Conservation (phyloP, 768 basidiomycete species). For the Lactarius evosmus region DNA sequence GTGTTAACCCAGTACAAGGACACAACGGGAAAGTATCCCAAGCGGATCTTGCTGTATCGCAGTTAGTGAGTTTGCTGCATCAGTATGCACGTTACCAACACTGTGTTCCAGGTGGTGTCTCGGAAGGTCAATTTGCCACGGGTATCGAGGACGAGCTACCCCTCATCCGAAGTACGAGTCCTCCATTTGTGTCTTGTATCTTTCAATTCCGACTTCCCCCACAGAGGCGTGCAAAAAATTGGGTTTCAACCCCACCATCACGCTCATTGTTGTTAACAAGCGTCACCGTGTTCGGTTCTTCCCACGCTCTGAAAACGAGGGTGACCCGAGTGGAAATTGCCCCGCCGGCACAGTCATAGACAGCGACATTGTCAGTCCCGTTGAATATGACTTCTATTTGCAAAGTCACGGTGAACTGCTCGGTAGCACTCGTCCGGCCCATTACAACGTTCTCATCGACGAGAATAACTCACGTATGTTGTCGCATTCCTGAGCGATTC, state of each 20-base stretch:
- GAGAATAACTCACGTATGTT: conserved; percentile 61
- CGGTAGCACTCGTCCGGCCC: conserved; percentile 69
- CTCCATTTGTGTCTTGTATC: background rate
- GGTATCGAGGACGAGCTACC: conserved; percentile 58
- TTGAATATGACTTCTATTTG: conserved; percentile 75
- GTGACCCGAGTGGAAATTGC: conserved; percentile 68
- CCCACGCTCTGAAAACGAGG: conserved; percentile 43
- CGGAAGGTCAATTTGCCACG: conserved; percentile 51
- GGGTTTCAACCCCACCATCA: conserved; percentile 61
- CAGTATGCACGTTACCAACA: background rate
- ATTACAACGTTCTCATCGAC: conserved; percentile 51
- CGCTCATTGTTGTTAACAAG: conserved; percentile 78
- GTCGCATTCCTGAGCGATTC: background rate
- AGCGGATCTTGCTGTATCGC: conserved; percentile 73
- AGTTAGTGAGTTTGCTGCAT: conserved; percentile 39
- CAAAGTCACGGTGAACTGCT: conserved; percentile 74
- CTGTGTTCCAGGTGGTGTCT: conserved; percentile 45
- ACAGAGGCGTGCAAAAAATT: conserved; percentile 64
- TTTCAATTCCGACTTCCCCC: background rate
- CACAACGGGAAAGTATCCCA: conserved; percentile 57
- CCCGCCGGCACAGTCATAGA: conserved; percentile 79
- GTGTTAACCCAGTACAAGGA: conserved; percentile 57
- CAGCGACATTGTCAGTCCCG: conserved; percentile 61
- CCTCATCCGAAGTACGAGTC: conserved; percentile 49
- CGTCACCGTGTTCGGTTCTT: conserved; percentile 68